Base-by-base conservation (phyloP, 768 basidiomycete genomes). In the Trametes punicea region DNA sequence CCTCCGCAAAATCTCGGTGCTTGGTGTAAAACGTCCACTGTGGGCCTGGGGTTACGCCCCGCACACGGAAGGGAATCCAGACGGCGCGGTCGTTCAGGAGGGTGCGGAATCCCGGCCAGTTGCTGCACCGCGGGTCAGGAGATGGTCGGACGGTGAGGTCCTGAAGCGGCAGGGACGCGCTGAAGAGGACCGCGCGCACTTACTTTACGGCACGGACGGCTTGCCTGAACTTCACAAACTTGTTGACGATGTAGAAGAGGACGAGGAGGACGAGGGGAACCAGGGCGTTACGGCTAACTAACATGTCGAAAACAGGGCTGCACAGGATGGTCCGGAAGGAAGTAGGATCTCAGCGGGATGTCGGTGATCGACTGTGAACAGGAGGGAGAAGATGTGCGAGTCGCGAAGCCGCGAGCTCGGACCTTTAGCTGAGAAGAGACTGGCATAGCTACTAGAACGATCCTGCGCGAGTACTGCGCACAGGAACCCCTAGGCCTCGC, bases 1-100 rank as follows among this genome's bases (percentile, higher is more conserved):
- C 42, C 42, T 51, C 26, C 56, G 54, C 65, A 40, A 66, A 68
- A 55, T 65, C 65, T 40, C 38, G 49, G 54, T 65, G 57, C 39
- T 66, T 68, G 26, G 40, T 34, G 55, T 57, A 50, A 18, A 50
- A 59, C 60, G 64, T 50, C 49, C 51, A 51, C 48, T 63, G 45
- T 44, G 55, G 13, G 20, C 67, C 67, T 3, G 59, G 55, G 1
- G 64, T 46, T 45, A 68, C 41, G 15, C 59, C 58, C 3, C 51
- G 60, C 16, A 63, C 62, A 42, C 64, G 63, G 36, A 48, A 54
- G 27, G 52, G 54, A 33, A 63, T 56, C 55, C 60, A 61, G 46
- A 63, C 44, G 55, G 53, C 60, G 23, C 56, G 36, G 10, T 56
- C 54, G 46, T 26, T 52, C 50, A 65, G 60, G 46, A 59, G 42